Evolutionary conservation across 306 rosid species (phyloP).

Genomic region (Castanea sativa): DNA sequence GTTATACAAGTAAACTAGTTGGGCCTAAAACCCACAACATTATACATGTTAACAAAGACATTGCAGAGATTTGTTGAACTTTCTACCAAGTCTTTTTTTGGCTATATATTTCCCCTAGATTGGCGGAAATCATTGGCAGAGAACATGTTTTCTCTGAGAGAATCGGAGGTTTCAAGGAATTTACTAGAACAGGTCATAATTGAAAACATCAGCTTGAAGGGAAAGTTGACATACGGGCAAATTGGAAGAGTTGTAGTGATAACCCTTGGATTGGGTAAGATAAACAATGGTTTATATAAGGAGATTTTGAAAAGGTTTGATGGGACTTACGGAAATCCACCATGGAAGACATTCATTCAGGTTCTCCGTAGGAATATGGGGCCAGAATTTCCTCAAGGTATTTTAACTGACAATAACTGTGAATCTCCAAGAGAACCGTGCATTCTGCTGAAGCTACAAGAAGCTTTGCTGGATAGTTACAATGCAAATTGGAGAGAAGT

Average conservation of each 20-base stretch:
- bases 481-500: conserved; percentile 17
- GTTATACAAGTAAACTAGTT: too few species aligned
- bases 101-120: conserved; percentile 38
- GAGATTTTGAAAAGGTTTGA: conserved; percentile 19
- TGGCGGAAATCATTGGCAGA: conserved; percentile 31
- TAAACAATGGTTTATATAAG: conserved; percentile 11
- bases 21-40: too few species aligned
- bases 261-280: conserved; percentile 46
- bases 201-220: conserved; percentile 16
- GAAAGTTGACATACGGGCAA: conserved; percentile 35
- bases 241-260: conserved; percentile 47
- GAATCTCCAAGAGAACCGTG: background rate
- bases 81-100: conserved; percentile 26
- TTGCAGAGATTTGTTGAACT: conserved; percentile 13
- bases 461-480: conserved; percentile 40
- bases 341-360: conserved; percentile 50
- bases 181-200: conserved; percentile 23
- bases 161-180: conserved; percentile 27
- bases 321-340: background rate
- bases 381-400: background rate
- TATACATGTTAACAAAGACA: too few species aligned
- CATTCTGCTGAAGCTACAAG: conserved; percentile 14
- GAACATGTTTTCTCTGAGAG: conserved; percentile 41
- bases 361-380: conserved; percentile 12
- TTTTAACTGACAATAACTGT: background rate